Percentiles rank a stretch among this genome's conserved stretches.
Evolutionary conservation across 768 basidiomycete species (phyloP).

Genomic region (Termitomyces sp.): DNA sequence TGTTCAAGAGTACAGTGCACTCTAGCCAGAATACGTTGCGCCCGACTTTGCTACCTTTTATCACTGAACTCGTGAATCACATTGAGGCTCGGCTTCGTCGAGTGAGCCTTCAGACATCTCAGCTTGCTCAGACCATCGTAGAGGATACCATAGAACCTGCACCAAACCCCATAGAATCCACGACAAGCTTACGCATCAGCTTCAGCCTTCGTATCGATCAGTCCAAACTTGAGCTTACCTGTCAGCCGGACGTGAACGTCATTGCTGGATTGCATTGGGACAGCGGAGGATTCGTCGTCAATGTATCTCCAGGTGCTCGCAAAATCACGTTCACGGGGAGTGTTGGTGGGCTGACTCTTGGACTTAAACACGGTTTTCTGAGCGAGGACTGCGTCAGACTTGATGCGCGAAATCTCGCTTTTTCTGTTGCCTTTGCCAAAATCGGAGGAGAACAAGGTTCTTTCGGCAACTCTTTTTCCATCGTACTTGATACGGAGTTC

Average conservation of each 20-base stretch:
- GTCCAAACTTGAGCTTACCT: conserved; percentile 82
- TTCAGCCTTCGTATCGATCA: conserved; percentile 91
- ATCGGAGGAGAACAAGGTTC: conserved; percentile 32
- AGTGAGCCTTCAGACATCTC: conserved; percentile 29
- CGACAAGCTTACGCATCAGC: conserved; percentile 64
- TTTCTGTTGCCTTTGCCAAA: conserved; percentile 70
- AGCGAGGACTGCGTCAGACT: conserved; percentile 81
- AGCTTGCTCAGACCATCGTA: conserved; percentile 13
- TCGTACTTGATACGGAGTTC: conserved; percentile 84
- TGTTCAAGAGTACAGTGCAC: conserved; percentile 87
- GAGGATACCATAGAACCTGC: conserved; percentile 6
- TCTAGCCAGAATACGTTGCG: conserved; percentile 82
- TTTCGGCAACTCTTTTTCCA: conserved; percentile 55
- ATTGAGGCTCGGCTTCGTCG: conserved; percentile 70
- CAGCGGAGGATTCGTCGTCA: conserved; percentile 87
- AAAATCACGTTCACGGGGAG: conserved; percentile 72
- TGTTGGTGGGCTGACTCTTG: conserved; percentile 77
- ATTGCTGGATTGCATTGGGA: conserved; percentile 88
- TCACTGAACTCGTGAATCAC: conserved; percentile 68
- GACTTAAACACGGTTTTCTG: conserved; percentile 81
- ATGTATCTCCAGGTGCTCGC: conserved; percentile 70
- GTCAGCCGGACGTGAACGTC: conserved; percentile 92
- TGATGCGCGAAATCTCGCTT: conserved; percentile 77
- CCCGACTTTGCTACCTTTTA: conserved; percentile 81
- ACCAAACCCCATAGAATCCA: conserved; percentile 21